Evolutionary conservation across 2,329 filamentous ascomycete genomes (phyloP).

Genomic region (Xylariaceae sp.): DNA sequence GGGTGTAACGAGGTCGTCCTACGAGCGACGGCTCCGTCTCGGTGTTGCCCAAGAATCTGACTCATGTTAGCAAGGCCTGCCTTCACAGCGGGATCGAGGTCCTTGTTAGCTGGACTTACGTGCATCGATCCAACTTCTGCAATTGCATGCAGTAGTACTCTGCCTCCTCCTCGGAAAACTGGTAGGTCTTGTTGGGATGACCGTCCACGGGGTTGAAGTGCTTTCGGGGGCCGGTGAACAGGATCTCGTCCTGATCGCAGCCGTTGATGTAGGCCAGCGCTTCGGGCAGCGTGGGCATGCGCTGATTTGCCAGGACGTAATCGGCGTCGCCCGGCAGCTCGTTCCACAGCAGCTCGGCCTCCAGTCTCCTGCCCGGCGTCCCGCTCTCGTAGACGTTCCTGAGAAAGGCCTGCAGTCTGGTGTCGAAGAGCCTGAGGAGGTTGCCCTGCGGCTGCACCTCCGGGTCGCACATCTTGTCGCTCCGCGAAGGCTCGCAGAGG

Average conservation of each 20-base stretch:
- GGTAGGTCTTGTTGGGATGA: constrained; percentile 22
- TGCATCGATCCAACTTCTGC: constrained; percentile 14
- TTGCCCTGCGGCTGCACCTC: constrained; percentile 14
- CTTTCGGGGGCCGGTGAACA: constrained; percentile 1
- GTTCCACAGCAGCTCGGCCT: constrained; percentile 7
- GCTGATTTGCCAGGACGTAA: constrained; percentile 3
- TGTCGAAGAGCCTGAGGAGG: constrained; percentile 21
- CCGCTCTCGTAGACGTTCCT: constrained; percentile 7
- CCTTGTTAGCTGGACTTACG: constrained; percentile 16
- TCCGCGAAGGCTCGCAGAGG: constrained; percentile 21
- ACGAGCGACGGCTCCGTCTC: constrained; percentile 6
- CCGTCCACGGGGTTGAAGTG: too few species aligned
- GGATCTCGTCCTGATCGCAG: constrained; percentile 8
- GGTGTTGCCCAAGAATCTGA: constrained; percentile 7
- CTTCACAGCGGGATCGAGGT: background rate
- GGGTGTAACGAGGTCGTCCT: constrained; percentile 12
- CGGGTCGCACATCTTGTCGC: constrained; percentile 21
- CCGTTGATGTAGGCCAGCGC: constrained; percentile 22
- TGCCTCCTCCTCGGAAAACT: constrained; percentile 21
- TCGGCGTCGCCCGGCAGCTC: constrained; percentile 1
- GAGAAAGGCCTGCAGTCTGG: constrained; percentile 21
- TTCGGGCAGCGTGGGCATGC: too few species aligned
- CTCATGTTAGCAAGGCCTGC: constrained; percentile 8
- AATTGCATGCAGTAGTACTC: constrained; percentile 10
- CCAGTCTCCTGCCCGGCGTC: constrained; percentile 2